Evolutionary conservation across 495 filamentous ascomycete genomes (phyloP), one percentile per base, ranked within the genome.

Genomic region (Acidiella bohemica): DNA sequence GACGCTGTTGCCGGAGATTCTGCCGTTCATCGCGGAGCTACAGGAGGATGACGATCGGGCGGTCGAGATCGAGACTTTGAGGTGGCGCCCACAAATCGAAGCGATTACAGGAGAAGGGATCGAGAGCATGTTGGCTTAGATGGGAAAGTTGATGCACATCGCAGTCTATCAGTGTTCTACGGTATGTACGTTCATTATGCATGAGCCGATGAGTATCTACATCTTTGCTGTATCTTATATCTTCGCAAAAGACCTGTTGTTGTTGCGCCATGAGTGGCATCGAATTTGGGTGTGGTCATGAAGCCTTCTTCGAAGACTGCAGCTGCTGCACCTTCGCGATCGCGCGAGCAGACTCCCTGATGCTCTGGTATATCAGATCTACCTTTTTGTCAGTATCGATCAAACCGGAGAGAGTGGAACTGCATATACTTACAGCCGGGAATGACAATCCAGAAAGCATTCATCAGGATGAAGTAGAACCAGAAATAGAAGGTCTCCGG

Each of bases 21-120:
- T 96, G 49, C 90, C 90, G 23, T 81, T 83, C 39, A 90, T 97
- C 36, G 87, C 80, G 45, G 90, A 97, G 61, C 53, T 92, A 46
- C 80, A 90, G 66, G 92, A 97, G 59, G 90, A 97, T 58, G 90
- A 93, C 47, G 84, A 95, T 47, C 88, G 95, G 60, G 65, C 59
- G 18, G 87, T 97, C 27, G 90, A 95, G 67, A 64, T 75, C 49
- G 88, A 94, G 65, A 82, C 83, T 7, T 67, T 80, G 54, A 70
- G 74, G 41, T 90, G 88, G 84, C 82, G 94, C 45, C 74, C 77
- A 59, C 71, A 68, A 59, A 87, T 97, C 51, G 90, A 96, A 60
- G 71, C 68, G 36, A 78, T 87, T 22, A 60, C 95, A 32, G 90
- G 90, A 7, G 84, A 93, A 66, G 80, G 75, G 39, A 61, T 97